Base-by-base conservation (phyloP, 352 stramenopile species). In the Pythium phragmiticola region DNA sequence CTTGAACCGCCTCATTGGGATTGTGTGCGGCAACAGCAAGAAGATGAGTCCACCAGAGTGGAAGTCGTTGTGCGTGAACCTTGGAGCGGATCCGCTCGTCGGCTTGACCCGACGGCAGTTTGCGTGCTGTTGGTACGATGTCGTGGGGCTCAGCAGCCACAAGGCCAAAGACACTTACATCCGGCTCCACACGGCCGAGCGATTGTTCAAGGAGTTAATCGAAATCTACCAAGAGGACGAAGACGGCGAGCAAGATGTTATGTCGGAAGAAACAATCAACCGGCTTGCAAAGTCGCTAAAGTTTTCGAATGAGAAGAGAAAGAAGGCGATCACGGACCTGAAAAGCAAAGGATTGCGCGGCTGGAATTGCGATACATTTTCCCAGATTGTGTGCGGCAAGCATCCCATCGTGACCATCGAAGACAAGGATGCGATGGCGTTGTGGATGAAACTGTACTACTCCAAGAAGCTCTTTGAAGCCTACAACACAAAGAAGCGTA, bases 391-490 rank as follows among this genome's bases (percentile, higher is more conserved):
- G 2, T 79, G 74, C 53, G 69, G 70, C 5, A 60, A 55, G 8
- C 69, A 79, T 69, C 56, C 64, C 2, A 60, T 51, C 3, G 57
- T 75, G 19, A 69, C 52, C 16, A 78, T 81, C 39, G 63, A 74
- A 41, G 76, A 80, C 36, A 72, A 66, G 17, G 73, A 82, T 39
- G 70, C 72, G 0, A 70, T 74, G 54, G 69, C 55, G 11, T 33
- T 81, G 17, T 84, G 76, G 78, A 66, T 79, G 58, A 80, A 81
- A 39, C 49, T 88, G 7, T 76, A 74, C 54, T 88, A 84, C 56
- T 63, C 76, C 0, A 81, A 79, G 52, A 70, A 79, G 19, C 73
- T 88, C 0, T 88, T 86, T 55, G 54, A 66, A 1, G 53, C 68
- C 7, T 86, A 81, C 42, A 83, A 64, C 21, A 49, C 49, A 19